A percentile compares a stretch with the other conserved stretches of the same genome.
Evolutionary conservation across 306 rosid genomes (phyloP).

Genomic region (Luffa acutangula): DNA sequence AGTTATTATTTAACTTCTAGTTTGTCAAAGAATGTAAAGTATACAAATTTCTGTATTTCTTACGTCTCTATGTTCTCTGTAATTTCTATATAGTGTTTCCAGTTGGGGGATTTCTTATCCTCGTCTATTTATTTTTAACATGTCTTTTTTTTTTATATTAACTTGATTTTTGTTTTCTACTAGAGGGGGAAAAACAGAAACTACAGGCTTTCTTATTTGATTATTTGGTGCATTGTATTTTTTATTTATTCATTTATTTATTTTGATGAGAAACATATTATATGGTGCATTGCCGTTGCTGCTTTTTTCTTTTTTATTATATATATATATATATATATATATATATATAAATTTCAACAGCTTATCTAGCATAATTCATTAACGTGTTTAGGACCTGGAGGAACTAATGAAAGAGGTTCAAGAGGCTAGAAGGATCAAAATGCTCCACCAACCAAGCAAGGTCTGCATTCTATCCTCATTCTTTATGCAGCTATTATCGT

Average conservation of each 20-base stretch:
- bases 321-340: too few species aligned
- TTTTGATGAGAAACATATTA: too few species aligned
- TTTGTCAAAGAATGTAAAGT: neutral
- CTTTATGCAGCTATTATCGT: neutral
- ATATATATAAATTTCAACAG: neutral
- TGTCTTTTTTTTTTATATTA: neutral
- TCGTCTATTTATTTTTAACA: neutral
- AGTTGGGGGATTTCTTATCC: neutral
- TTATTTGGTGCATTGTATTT: neutral
- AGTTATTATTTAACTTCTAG: neutral
- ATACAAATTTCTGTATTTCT: neutral
- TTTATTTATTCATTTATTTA: too few species aligned
- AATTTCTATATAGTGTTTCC: neutral
- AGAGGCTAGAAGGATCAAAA: slow-evolving; percentile 86
- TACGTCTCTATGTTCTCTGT: neutral
- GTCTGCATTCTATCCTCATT: slow-evolving; percentile 21
- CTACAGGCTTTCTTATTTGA: neutral
- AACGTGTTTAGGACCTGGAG: slow-evolving; percentile 56
- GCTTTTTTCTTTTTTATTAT: neutral
- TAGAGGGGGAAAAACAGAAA: neutral
- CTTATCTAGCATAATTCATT: slow-evolving; percentile 18
- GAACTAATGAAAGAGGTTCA: slow-evolving; percentile 95
- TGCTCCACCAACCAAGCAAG: slow-evolving; percentile 98
- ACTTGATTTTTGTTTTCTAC: neutral
- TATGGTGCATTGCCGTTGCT: neutral